These are phyloP conservation scores for Metschnikowia chrysomelidarum DNA, from an alignment of 805 yeast genomes.

Conservation along the genomic window DNA sequence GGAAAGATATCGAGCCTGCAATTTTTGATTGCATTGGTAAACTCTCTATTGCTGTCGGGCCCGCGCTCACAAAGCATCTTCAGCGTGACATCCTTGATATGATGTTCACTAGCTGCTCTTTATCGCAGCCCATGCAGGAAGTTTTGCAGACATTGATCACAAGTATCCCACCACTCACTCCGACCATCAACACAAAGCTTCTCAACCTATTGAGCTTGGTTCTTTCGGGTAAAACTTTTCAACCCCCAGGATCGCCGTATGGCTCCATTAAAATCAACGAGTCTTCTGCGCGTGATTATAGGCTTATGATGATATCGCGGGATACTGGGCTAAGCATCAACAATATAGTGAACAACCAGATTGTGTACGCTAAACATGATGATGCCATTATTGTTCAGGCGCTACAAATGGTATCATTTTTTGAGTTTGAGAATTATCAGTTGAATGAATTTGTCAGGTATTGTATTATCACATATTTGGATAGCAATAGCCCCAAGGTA, in stretches of 20 bases:
- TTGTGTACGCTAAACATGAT: slow-evolving; percentile 35
- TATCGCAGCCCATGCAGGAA: slow-evolving; percentile 79
- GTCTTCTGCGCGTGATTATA: slow-evolving; percentile 69
- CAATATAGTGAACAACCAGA: slow-evolving; percentile 30
- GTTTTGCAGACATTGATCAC: slow-evolving; percentile 65
- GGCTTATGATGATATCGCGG: slow-evolving; percentile 68
- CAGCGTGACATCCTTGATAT: slow-evolving; percentile 78
- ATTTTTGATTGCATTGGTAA: slow-evolving; percentile 87
- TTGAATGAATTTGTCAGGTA: slow-evolving; percentile 84
- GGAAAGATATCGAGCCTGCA: slow-evolving; percentile 79
- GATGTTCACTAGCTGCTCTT: slow-evolving; percentile 71
- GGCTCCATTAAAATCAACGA: slow-evolving; percentile 57
- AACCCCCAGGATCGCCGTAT: slow-evolving; percentile 83
- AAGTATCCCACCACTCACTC: slow-evolving; percentile 77
- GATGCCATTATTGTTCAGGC: slow-evolving; percentile 67
- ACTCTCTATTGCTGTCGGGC: slow-evolving; percentile 85
- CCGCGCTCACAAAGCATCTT: slow-evolving; percentile 85
- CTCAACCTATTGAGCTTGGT: slow-evolving; percentile 71
- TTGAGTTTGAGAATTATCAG: slow-evolving; percentile 72
- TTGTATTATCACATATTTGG: slow-evolving; percentile 80
- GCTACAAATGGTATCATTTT: slow-evolving; percentile 68
- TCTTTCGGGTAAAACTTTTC: slow-evolving; percentile 76
- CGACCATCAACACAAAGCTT: slow-evolving; percentile 66
- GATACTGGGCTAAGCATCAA: slow-evolving; percentile 55
- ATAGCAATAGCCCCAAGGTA: slow-evolving; percentile 74